Evolutionary conservation across 345 rosid genomes (phyloP).

Genomic region (Raphanus sativus): DNA sequence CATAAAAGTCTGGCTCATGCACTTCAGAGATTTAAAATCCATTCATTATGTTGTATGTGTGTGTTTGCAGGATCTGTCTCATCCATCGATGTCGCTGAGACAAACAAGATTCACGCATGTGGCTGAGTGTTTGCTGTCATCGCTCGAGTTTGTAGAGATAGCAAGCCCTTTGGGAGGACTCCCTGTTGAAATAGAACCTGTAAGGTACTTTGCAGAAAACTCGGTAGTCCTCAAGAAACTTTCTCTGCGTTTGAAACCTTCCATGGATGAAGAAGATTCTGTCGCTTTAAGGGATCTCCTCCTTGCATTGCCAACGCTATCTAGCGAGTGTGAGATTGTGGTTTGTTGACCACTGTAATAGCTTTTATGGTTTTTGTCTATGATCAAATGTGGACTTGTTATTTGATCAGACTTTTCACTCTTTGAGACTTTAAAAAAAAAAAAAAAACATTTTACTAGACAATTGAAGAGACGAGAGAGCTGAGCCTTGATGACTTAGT

Average conservation of each 20-base stretch:
- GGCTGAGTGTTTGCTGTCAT: not conserved
- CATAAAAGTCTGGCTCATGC: not conserved
- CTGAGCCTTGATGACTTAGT: not conserved
- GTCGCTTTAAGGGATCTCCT: not conserved
- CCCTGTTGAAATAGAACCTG: not conserved
- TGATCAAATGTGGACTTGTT: not conserved
- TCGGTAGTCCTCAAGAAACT: constrained; percentile 11
- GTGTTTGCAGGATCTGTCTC: not conserved
- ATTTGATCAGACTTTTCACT: too few species aligned
- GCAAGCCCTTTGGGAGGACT: not conserved
- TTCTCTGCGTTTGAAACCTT: not conserved
- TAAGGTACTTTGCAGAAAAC: not conserved
- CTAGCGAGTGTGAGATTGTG: not conserved
- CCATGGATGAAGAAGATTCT: not conserved
- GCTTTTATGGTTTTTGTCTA: not conserved
- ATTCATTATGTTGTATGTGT: not conserved
- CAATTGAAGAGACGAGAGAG: too few species aligned
- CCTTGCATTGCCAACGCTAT: not conserved
- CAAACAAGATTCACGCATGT: not conserved
- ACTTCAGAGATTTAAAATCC: too few species aligned
- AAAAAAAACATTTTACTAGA: too few species aligned
- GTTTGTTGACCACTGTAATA: not conserved
- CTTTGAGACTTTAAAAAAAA: too few species aligned
- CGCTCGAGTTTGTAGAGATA: not conserved
- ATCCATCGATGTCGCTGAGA: not conserved